Base-by-base conservation (phyloP, 2,329 filamentous ascomycete genomes). In the Sporothrix pallida region DNA sequence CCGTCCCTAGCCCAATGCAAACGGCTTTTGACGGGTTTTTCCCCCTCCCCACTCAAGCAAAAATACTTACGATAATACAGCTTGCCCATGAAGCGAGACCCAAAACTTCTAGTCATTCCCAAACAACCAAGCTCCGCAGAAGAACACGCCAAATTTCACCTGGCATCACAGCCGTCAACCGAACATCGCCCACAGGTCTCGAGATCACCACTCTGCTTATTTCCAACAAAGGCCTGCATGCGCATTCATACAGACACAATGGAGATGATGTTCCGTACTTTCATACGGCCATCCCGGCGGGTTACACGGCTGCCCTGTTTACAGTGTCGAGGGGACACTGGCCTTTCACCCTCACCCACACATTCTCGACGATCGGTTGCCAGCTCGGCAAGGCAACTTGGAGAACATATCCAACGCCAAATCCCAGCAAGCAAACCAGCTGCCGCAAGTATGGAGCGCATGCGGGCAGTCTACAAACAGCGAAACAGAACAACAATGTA, bases 401-500 rank as follows among this genome's bases (percentile, higher is more conserved):
- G 73, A 71, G 72, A 54, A 58, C 50, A 31, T 26, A 42, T 9
- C 15, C 48, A 52, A 17, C 60, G 8, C 46, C 56, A 63, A 31
- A 37, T 26, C 10, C 20, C 46, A 17, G 8, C 37, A 44, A 50
- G 15, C 48, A 54, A 44, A 1, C 60, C 71, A 0, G 54, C 56
- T 2, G 81, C 83, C 17, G 87, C 88, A 1, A 86, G 83, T 58
- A 92, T 93, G 89, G 89, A 90, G 60, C 85, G 89, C 77, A 83
- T 93, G 81, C 87, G 87, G 42, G 87, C 86, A 70, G 86, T 90
- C 23, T 93, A 93, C 77, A 88, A 86, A 76, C 83, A 84, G 78
- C 92, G 89, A 84, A 95, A 95, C 78, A 84, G 85, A 75, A 92
- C 91, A 9, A 90, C 88, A 9, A 84, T 90, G 87, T 91, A 85